Evolutionary conservation across 2,329 filamentous ascomycete genomes (phyloP).

Genomic region (Fusarium denticulatum): DNA sequence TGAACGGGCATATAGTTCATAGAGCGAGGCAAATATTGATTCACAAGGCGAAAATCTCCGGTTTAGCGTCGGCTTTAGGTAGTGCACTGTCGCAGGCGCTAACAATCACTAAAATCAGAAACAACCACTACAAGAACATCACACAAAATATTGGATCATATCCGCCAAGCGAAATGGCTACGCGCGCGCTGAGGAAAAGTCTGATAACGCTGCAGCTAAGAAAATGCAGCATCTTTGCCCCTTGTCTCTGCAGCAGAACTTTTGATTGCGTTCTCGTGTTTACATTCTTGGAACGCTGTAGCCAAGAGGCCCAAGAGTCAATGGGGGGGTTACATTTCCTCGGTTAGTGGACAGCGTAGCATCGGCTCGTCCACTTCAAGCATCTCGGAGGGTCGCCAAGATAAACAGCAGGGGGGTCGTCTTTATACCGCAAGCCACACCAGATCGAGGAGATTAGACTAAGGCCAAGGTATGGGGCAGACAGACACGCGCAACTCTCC

Average conservation of each 20-base stretch:
- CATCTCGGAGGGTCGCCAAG: not conserved
- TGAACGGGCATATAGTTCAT: not conserved
- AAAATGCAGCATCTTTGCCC: not conserved
- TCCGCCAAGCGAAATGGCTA: not conserved
- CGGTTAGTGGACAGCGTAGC: not conserved
- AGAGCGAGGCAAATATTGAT: not conserved
- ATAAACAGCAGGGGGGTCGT: not conserved
- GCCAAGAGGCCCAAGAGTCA: not conserved
- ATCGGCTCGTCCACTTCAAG: not conserved
- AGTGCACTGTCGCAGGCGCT: not conserved
- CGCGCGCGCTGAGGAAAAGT: not conserved
- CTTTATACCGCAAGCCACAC: constrained; percentile 1
- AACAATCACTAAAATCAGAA: not conserved
- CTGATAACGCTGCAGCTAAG: constrained; percentile 16
- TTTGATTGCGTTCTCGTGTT: constrained; percentile 30
- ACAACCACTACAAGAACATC: not conserved
- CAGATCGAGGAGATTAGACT: not conserved
- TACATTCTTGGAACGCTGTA: not conserved
- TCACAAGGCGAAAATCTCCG: not conserved
- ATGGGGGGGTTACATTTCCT: constrained; percentile 5
- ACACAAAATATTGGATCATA: no score
- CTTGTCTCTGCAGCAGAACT: constrained; percentile 10
- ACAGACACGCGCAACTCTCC: not conserved
- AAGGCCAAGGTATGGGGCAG: not conserved
- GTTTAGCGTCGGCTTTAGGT: not conserved